These are phyloP conservation scores for Sporothrix schenckii DNA, from an alignment of 2,329 filamentous ascomycete species.

Conservation along the genomic window DNA sequence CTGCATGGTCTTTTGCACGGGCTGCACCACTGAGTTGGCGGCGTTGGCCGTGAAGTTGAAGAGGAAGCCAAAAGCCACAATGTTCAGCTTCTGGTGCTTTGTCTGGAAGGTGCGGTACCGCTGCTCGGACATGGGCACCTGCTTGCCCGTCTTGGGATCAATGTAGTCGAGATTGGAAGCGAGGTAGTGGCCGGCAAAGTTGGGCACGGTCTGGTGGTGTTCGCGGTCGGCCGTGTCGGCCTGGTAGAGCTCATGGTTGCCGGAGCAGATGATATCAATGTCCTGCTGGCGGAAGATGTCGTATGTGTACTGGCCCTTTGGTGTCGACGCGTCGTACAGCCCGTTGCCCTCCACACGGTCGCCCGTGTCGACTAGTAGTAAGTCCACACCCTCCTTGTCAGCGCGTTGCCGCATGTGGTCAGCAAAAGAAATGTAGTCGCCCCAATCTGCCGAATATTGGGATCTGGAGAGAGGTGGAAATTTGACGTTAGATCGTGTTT, in stretches of 20 bases:
- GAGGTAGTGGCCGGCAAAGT: conserved; percentile 78
- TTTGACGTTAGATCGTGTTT: conserved; percentile 10
- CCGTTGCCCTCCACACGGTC: conserved; percentile 93
- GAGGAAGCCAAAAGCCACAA: conserved; percentile 90
- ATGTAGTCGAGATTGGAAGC: conserved; percentile 93
- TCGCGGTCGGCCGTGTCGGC: conserved; percentile 76
- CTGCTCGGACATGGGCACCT: conserved; percentile 71
- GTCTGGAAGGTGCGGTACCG: conserved; percentile 89
- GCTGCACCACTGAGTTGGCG: conserved; percentile 85
- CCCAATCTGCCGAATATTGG: conserved; percentile 95
- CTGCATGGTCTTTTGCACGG: conserved; percentile 76
- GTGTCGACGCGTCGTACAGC: conserved; percentile 84
- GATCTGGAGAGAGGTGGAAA: conserved; percentile 54
- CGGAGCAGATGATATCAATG: conserved; percentile 82
- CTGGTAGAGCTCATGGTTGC: conserved; percentile 95
- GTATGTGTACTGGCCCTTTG: conserved; percentile 86
- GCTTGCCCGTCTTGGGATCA: conserved; percentile 65
- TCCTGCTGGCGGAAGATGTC: conserved; percentile 82
- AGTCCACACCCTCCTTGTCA: conserved; percentile 75
- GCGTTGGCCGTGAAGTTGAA: conserved; percentile 91
- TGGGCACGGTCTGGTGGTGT: conserved; percentile 76
- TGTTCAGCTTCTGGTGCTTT: conserved; percentile 79
- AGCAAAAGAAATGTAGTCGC: conserved; percentile 94
- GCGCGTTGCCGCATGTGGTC: conserved; percentile 78
- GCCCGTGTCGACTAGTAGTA: conserved; percentile 93